Evolutionary conservation across 169 alveolate genomes (phyloP).

Genomic region (Babesia ovis): DNA sequence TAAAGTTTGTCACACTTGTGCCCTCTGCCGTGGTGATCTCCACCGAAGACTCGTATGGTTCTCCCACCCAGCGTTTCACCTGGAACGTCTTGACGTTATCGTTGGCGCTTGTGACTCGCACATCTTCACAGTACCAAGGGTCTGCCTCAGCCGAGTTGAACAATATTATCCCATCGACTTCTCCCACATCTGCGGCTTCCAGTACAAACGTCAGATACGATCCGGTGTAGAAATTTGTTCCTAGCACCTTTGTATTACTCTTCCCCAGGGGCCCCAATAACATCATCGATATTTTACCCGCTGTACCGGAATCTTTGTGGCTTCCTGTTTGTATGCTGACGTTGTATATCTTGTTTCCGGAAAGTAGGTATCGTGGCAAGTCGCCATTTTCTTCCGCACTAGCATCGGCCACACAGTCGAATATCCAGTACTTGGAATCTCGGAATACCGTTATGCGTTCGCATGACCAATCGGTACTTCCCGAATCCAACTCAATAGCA

Average conservation of each 20-base stretch:
- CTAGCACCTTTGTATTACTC: constrained; percentile 76
- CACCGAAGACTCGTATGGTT: constrained; percentile 76
- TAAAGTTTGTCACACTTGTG: constrained; percentile 60
- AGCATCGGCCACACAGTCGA: constrained; percentile 81
- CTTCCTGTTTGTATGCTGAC: constrained; percentile 79
- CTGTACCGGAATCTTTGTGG: constrained; percentile 80
- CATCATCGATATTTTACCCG: constrained; percentile 75
- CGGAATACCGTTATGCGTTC: constrained; percentile 83
- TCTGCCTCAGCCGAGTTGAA: constrained; percentile 77
- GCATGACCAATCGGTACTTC: constrained; percentile 85
- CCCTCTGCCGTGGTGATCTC: constrained; percentile 68
- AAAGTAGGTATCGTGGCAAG: constrained; percentile 49
- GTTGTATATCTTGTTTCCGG: constrained; percentile 73
- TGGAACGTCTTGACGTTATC: constrained; percentile 72
- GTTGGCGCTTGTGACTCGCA: constrained; percentile 72
- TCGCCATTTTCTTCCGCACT: constrained; percentile 69
- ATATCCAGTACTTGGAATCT: constrained; percentile 86
- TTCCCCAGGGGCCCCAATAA: constrained; percentile 78
- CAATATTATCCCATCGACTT: constrained; percentile 75
- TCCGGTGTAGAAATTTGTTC: constrained; percentile 74
- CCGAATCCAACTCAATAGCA: constrained; percentile 76
- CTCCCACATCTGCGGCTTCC: constrained; percentile 86
- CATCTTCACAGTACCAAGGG: constrained; percentile 86
- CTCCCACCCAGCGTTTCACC: constrained; percentile 84
- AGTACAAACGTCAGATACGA: constrained; percentile 72